Conservation (phyloP, 2,329 filamentous ascomycete species). For the Trichoderma sp. region DNA sequence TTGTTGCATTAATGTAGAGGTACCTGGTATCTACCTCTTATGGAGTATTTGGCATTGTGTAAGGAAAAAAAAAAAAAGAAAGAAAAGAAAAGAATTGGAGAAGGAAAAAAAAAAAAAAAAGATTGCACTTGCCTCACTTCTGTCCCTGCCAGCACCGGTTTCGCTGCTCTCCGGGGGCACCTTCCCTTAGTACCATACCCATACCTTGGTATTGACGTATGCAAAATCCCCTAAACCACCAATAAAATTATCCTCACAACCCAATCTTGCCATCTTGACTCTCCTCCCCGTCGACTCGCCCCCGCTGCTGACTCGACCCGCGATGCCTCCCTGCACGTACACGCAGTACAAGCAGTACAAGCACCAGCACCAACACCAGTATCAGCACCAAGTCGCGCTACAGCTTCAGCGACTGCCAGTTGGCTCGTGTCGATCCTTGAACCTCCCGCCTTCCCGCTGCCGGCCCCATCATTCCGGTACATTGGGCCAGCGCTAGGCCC, state of each 20-base stretch:
- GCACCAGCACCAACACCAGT: too few species aligned
- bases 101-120: too few species aligned
- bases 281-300: not conserved
- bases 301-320: not conserved
- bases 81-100: too few species aligned
- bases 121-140: not conserved
- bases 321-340: not conserved
- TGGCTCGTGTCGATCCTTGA: constrained; percentile 9
- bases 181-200: too few species aligned
- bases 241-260: not conserved
- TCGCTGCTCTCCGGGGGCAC: not conserved
- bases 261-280: not conserved
- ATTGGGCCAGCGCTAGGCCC: constrained; percentile 10
- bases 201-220: not conserved
- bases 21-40: not conserved
- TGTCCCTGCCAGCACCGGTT: not conserved
- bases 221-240: not conserved
- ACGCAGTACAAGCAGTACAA: too few species aligned
- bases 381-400: too few species aligned
- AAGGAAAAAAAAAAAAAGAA: too few species aligned
- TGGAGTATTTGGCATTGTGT: not conserved
- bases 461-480: constrained; percentile 14
- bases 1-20: not conserved
- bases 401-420: not conserved
- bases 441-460: constrained; percentile 8